These are phyloP conservation scores for Tubosaeta sp. DNA, from an alignment of 768 basidiomycete species.

Conservation along the genomic window DNA sequence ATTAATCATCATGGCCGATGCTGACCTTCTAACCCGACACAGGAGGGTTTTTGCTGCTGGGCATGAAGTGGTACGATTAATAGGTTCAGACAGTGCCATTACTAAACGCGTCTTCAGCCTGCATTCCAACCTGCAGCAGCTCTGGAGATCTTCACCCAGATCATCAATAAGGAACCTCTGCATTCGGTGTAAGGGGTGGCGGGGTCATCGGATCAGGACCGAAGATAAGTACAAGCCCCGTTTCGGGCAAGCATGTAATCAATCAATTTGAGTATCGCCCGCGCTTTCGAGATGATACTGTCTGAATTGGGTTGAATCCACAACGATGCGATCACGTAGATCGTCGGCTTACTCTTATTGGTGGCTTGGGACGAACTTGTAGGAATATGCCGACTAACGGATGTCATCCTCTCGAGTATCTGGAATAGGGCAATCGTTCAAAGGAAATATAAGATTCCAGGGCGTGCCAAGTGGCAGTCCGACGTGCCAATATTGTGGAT, in stretches of 20 bases:
- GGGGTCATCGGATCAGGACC: not conserved
- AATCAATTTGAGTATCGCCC: conserved; percentile 59
- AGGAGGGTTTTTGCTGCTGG: conserved; percentile 57
- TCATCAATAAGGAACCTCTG: conserved; percentile 47
- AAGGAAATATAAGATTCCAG: no score
- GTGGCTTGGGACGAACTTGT: conserved; percentile 56
- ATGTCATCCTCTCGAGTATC: no score
- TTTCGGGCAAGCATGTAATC: conserved; percentile 54
- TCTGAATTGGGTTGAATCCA: conserved; percentile 64
- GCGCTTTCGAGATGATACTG: conserved; percentile 61
- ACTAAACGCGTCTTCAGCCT: conserved; percentile 35
- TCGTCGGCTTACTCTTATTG: conserved; percentile 70
- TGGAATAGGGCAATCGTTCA: no score
- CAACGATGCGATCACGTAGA: conserved; percentile 57
- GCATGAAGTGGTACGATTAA: conserved; percentile 53
- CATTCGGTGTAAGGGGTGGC: conserved; percentile 41
- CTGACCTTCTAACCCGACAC: not conserved
- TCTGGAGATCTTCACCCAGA: conserved; percentile 55
- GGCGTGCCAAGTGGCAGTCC: no score
- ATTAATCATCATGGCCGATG: not conserved
- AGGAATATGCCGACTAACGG: no score
- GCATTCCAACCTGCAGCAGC: conserved; percentile 60
- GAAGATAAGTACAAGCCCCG: conserved; percentile 22
- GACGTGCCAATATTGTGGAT: no score
- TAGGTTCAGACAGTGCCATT: not conserved